These are phyloP conservation scores for Soucietia sequanensis DNA, from an alignment of 805 yeast species.

Conservation along the genomic window DNA sequence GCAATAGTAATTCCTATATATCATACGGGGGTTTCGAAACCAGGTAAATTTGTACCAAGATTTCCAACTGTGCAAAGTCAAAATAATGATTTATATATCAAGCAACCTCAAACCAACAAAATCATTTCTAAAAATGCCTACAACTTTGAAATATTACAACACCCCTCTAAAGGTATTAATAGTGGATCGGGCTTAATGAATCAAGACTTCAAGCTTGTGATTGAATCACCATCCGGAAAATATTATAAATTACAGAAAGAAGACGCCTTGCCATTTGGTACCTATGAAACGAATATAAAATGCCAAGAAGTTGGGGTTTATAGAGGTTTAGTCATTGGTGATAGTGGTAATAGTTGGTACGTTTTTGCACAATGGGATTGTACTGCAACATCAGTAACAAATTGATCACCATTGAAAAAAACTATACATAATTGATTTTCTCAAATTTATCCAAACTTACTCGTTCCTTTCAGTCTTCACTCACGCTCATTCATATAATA, in stretches of 20 bases:
- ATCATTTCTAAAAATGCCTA: slow-evolving; percentile 59
- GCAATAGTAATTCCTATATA: slow-evolving; percentile 72
- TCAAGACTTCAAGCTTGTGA: slow-evolving; percentile 55
- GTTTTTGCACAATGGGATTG: slow-evolving; percentile 92
- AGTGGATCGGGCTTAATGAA: slow-evolving; percentile 31
- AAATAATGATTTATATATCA: slow-evolving; percentile 73
- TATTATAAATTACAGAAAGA: slow-evolving; percentile 56
- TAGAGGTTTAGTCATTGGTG: slow-evolving; percentile 79
- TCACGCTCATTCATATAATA: too few species aligned
- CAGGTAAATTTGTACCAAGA: slow-evolving; percentile 66
- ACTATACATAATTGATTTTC: slow-evolving; percentile 2
- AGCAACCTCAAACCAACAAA: slow-evolving; percentile 77
- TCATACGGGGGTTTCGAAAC: slow-evolving; percentile 65
- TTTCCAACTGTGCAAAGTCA: slow-evolving; percentile 70
- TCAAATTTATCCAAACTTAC: too few species aligned
- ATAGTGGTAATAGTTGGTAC: slow-evolving; percentile 77
- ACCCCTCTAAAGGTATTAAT: slow-evolving; percentile 53
- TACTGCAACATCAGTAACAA: slow-evolving; percentile 21
- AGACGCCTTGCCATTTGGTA: slow-evolving; percentile 48
- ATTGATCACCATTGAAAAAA: slow-evolving; percentile 1
- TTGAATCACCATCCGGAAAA: slow-evolving; percentile 85
- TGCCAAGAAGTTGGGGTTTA: slow-evolving; percentile 77
- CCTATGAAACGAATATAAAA: slow-evolving; percentile 59
- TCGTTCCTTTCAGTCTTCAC: too few species aligned
- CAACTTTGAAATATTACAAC: slow-evolving; percentile 61